These are phyloP conservation scores for Oidium heveae DNA, from an alignment of 2,329 filamentous ascomycete genomes.

Conservation along the genomic window DNA sequence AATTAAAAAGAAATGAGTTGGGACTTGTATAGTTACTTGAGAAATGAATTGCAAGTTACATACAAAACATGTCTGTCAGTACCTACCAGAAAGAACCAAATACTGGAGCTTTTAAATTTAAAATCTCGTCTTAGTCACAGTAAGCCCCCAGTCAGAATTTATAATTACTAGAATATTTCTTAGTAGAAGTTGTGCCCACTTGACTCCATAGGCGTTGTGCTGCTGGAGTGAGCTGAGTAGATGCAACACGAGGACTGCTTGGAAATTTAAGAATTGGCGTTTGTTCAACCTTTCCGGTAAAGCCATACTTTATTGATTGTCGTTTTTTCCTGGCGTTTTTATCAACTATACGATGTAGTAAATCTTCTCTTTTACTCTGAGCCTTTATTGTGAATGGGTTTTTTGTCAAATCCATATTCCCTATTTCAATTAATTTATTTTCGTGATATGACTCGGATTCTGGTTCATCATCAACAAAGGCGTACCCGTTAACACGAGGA, in stretches of 20 bases:
- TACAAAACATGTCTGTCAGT: too few species aligned
- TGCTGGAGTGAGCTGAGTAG: conserved; percentile 42
- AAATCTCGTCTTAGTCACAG: too few species aligned
- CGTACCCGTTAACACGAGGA: conserved; percentile 75
- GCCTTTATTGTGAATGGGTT: conserved; percentile 65
- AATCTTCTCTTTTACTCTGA: conserved; percentile 47
- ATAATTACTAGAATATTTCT: not conserved
- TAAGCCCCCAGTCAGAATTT: too few species aligned
- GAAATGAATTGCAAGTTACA: too few species aligned
- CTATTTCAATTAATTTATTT: conserved; percentile 28
- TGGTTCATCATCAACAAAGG: conserved; percentile 64
- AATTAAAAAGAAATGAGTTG: too few species aligned
- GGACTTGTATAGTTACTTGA: too few species aligned
- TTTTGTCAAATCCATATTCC: conserved; percentile 32
- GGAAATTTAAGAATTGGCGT: conserved; percentile 46
- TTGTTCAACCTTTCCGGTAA: conserved; percentile 30
- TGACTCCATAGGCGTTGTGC: conserved; percentile 42
- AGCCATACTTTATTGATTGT: conserved; percentile 29
- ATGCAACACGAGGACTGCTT: conserved; percentile 30
- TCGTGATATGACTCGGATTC: conserved; percentile 19
- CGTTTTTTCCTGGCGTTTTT: conserved; percentile 49
- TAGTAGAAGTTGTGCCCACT: conserved; percentile 21
- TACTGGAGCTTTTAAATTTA: too few species aligned
- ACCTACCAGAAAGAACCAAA: too few species aligned
- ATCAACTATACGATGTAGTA: conserved; percentile 75